Evolutionary conservation across 2,329 filamentous ascomycete species (phyloP), one percentile per base, ranked within the genome.

Genomic region (Thielaviopsis euricoi): DNA sequence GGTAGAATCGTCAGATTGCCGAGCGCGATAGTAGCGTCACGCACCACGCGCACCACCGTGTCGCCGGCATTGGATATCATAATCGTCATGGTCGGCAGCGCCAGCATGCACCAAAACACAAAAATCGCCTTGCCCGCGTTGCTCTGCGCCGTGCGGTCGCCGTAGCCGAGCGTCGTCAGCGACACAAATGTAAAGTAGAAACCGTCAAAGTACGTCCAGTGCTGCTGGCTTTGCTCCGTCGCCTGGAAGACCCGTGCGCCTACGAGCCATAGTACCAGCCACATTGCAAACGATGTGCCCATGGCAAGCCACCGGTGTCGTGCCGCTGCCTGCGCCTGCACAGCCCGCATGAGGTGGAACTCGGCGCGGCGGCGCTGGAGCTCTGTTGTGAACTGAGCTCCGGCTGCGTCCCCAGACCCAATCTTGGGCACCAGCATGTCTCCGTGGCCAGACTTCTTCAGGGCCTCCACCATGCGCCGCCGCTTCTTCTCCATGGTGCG

Each of bases 51-150:
- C 52, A 95, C 83, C 21, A 95, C 78, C 0, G 90, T 96, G 65
- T 94, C 86, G 23, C 86, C 87, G 60, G 93, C 86, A 63, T 90
- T 86, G 12, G 82, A 85, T 62, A 94, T 86, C 13, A 96, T 77
- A 19, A 95, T 83, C 0, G 90, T 95, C 78, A 90, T 90, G 1
- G 87, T 90, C 0, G 90, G 90, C 2, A 95, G 76, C 0, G 89
- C 89, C 25, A 95, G 77, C 1, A 96, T 69, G 15, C 84, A 87
- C 90, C 90, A 96, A 58, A 95, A 83, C n/a, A 96, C 87, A 65
- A 95, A 96, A 67, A 95, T 95, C 0, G 87, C 81, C 57, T 87
- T 83, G 1, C 87, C 88, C 0, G 83, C 78, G 62, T 89, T 90
- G 1, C 84, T 87, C n/a, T 82, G 74, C 0, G 89, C 89, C 1